A percentile compares a stretch with the other conserved stretches of the same genome.
These are phyloP conservation scores for Phlebiopsis flavidoalba DNA, from an alignment of 768 basidiomycete genomes.

Conservation along the genomic window DNA sequence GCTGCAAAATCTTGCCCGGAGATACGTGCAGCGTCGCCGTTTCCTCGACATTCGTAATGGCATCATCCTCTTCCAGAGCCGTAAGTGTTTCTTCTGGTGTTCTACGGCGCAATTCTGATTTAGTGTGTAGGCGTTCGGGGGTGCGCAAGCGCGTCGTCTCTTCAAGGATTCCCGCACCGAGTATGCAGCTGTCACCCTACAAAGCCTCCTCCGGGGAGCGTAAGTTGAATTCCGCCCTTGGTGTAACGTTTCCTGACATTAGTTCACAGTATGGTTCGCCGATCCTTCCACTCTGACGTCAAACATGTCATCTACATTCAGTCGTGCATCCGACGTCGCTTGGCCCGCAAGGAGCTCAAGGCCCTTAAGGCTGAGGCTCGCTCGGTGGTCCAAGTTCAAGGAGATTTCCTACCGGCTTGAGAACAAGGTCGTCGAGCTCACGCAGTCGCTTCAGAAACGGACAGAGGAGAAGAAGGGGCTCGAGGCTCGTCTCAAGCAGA, in stretches of 20 bases:
- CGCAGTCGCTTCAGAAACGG: slow-evolving; percentile 86
- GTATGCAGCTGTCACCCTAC: slow-evolving; percentile 67
- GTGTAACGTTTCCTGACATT: neutral
- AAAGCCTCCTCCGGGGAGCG: slow-evolving; percentile 86
- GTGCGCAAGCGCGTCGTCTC: slow-evolving; percentile 58
- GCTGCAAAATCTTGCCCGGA: slow-evolving; percentile 69
- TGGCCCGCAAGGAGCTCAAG: slow-evolving; percentile 83
- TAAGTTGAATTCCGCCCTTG: slow-evolving; percentile 37
- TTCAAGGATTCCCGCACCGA: slow-evolving; percentile 51
- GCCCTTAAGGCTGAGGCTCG: slow-evolving; percentile 85
- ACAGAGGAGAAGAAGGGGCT: slow-evolving; percentile 89
- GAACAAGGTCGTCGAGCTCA: slow-evolving; percentile 99
- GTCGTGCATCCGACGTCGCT: slow-evolving; percentile 84
- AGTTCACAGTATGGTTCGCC: slow-evolving; percentile 46
- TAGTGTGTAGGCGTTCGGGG: slow-evolving; percentile 59
- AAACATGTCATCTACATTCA: slow-evolving; percentile 79
- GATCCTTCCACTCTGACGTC: slow-evolving; percentile 53
- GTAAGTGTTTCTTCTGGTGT: slow-evolving; percentile 45
- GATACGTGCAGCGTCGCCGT: slow-evolving; percentile 66
- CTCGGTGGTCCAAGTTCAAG: slow-evolving; percentile 96
- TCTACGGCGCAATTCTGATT: slow-evolving; percentile 8
- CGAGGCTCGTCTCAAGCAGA: slow-evolving; percentile 62
- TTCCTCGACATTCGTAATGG: slow-evolving; percentile 61
- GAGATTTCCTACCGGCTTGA: slow-evolving; percentile 96
- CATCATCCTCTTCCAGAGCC: slow-evolving; percentile 74